A percentile compares a stretch with the other conserved stretches of the same genome.
These are phyloP conservation scores for Fraxinus paxiana DNA, from an alignment of 305 asterid genomes.

Conservation along the genomic window DNA sequence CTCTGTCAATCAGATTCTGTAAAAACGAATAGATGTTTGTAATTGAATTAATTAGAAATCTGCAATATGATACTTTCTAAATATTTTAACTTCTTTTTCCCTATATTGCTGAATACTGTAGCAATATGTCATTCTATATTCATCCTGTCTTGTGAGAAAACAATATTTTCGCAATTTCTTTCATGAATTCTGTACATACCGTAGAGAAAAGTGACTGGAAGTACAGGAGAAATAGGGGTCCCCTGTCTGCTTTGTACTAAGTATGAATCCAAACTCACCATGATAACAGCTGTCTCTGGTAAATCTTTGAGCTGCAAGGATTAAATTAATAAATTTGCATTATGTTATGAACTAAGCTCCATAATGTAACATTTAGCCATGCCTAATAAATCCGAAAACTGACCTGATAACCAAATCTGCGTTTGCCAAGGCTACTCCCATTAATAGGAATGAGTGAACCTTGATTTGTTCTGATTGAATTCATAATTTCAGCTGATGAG, in stretches of 20 bases:
- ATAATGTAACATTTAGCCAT: not conserved
- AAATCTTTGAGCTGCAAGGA: conserved; percentile 50
- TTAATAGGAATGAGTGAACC: conserved; percentile 62
- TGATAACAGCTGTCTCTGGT: conserved; percentile 56
- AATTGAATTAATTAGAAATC: not conserved
- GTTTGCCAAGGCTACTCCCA: conserved; percentile 60
- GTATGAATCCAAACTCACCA: conserved; percentile 61
- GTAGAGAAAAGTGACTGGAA: conserved; percentile 81
- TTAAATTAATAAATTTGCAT: not conserved
- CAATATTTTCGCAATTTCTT: not conserved
- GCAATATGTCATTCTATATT: not conserved
- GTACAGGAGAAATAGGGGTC: conserved; percentile 67
- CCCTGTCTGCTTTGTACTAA: conserved; percentile 63
- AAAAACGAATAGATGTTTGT: not conserved
- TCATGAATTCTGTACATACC: conserved; percentile 40
- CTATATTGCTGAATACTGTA: not conserved
- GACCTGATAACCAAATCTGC: conserved; percentile 92
- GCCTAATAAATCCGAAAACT: not conserved
- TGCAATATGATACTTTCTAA: not conserved
- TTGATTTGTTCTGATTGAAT: conserved; percentile 50
- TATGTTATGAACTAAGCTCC: not conserved
- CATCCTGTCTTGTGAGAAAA: not conserved
- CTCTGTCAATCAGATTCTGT: not conserved
- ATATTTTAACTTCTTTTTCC: not conserved
- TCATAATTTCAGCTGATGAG: conserved; percentile 71